Conservation (phyloP, 345 rosid genomes). For the Pistacia integerrima region DNA sequence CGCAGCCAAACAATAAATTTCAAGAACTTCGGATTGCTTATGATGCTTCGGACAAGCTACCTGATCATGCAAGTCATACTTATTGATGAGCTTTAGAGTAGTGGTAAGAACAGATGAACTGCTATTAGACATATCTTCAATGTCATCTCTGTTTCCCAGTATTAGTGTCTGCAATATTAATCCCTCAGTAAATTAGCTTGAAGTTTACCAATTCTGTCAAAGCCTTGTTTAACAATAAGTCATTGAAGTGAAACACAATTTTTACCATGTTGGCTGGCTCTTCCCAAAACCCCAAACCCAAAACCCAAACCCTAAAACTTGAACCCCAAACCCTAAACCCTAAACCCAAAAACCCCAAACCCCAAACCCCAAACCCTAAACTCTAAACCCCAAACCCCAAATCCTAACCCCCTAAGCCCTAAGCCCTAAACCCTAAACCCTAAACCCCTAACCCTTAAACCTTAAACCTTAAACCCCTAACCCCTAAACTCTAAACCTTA, state of each 20-base stretch:
- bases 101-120: conserved; percentile 58
- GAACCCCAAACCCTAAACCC: too few relatives aligned
- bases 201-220: conserved; percentile 6
- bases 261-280: conserved; percentile 91
- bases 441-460: too few relatives aligned
- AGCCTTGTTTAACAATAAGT: neutral
- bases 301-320: too few relatives aligned
- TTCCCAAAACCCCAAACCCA: too few relatives aligned
- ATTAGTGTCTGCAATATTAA: conserved; percentile 52
- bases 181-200: conserved; percentile 13
- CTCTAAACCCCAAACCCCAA: too few relatives aligned
- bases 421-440: too few relatives aligned
- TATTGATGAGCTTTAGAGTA: conserved; percentile 67
- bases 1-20: conserved; percentile 69
- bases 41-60: conserved; percentile 80
- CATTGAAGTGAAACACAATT: neutral
- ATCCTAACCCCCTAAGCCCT: too few relatives aligned
- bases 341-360: too few relatives aligned
- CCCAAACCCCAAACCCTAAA: too few relatives aligned
- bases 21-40: conserved; percentile 70
- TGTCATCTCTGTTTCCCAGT: conserved; percentile 68
- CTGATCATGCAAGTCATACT: conserved; percentile 64
- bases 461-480: too few relatives aligned
- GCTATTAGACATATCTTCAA: conserved; percentile 62
- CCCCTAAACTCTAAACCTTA: too few relatives aligned